Percentiles rank a stretch among this genome's conserved stretches.
Conservation (phyloP, 1,284 basidiomycete species). For the Leccinum angustisporum region DNA sequence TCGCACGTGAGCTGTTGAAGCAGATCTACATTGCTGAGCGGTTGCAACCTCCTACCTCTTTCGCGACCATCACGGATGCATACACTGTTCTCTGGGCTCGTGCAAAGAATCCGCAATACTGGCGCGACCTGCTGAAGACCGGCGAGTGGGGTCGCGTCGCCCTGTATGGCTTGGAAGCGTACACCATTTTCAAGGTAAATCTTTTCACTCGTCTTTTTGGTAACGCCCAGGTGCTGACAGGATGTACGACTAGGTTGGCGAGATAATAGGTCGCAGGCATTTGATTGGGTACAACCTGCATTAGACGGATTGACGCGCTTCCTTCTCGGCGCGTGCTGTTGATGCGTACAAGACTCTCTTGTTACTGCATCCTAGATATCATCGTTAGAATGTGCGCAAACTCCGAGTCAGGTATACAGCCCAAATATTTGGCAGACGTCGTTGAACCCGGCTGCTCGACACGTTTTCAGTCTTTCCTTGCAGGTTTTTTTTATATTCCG, state of each 20-base stretch:
- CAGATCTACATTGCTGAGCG: slow-evolving; percentile 91
- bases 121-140: slow-evolving; percentile 65
- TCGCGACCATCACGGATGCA: slow-evolving; percentile 62
- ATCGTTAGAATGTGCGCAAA: slow-evolving; percentile 6
- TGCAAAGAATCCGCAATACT: slow-evolving; percentile 66
- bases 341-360: not conserved
- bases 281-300: slow-evolving; percentile 82
- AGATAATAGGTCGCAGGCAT: slow-evolving; percentile 85
- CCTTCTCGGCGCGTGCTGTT: not conserved
- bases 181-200: slow-evolving; percentile 80
- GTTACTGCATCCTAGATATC: slow-evolving; percentile 16
- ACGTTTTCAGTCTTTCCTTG: not conserved
- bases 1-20: slow-evolving; percentile 82
- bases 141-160: slow-evolving; percentile 81
- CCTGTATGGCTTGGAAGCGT: slow-evolving; percentile 87
- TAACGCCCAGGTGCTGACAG: slow-evolving; percentile 6
- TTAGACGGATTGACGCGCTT: slow-evolving; percentile 38
- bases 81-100: slow-evolving; percentile 76
- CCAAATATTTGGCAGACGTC: not conserved
- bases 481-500: not conserved
- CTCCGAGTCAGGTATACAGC: not conserved
- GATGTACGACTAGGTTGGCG: slow-evolving; percentile 63
- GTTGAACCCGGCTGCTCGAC: not conserved
- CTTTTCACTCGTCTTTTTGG: slow-evolving; percentile 32
- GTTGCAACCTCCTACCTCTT: slow-evolving; percentile 77